A percentile compares a stretch with the other conserved stretches of the same genome.
Evolutionary conservation across 495 filamentous ascomycete species (phyloP).

Genomic region (Annulohypoxylon bovei): DNA sequence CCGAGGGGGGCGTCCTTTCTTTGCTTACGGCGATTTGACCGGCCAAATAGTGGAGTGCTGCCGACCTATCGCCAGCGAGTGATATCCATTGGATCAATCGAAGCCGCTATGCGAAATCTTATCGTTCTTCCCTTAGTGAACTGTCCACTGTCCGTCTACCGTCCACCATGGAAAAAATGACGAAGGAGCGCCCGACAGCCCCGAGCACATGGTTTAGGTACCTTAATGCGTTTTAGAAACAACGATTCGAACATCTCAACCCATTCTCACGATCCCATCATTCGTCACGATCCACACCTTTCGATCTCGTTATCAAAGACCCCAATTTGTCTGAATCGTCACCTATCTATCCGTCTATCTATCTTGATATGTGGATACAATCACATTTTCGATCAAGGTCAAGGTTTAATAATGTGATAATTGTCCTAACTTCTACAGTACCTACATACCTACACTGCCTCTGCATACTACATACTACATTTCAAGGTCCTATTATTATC

Average conservation of each 20-base stretch:
- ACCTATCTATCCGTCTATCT: background rate
- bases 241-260: constrained; percentile 1
- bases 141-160: no score
- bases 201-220: constrained; percentile 7
- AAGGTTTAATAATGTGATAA: constrained; percentile 3
- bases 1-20: constrained; percentile 36
- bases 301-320: constrained; percentile 8
- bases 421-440: background rate
- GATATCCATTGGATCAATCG: constrained; percentile 13
- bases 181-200: background rate
- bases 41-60: constrained; percentile 65
- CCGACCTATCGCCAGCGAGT: constrained; percentile 48
- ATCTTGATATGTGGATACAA: constrained; percentile 1
- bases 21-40: constrained; percentile 61
- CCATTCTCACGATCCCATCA: constrained; percentile 26
- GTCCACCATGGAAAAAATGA: constrained; percentile 10
- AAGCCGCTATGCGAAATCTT: constrained; percentile 35
- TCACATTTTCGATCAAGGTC: background rate
- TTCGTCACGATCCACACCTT: constrained; percentile 15
- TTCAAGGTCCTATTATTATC: background rate
- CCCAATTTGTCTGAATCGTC: background rate
- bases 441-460: no score
- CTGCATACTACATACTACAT: no score
- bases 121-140: no score
- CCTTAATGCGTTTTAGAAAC: constrained; percentile 1